Evolutionary conservation across 164 flowering plant species (phyloP).

Genomic region (Amborella trichopoda): DNA sequence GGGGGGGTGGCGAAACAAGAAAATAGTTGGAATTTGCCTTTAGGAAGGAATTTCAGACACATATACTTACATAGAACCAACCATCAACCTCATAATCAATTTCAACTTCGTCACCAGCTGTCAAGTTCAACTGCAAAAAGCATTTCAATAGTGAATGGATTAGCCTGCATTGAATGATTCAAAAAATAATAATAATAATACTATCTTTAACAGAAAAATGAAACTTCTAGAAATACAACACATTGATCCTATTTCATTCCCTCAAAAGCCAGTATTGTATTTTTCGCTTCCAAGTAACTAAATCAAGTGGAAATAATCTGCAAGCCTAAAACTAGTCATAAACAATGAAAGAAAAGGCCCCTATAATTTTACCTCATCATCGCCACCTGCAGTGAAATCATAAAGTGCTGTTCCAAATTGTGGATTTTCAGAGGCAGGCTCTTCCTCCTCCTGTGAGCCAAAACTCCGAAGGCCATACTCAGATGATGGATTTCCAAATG

Average conservation of each 20-base stretch:
- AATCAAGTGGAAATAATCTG: too few species aligned
- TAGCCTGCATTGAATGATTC: too few species aligned
- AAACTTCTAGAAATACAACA: too few species aligned
- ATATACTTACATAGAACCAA: constrained; percentile 86
- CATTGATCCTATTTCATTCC: too few species aligned
- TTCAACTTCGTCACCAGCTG: constrained; percentile 91
- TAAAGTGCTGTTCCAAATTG: constrained; percentile 80
- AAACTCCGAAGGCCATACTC: constrained; percentile 52
- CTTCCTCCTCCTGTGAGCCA: constrained; percentile 52
- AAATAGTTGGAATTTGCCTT: neutral
- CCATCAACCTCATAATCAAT: constrained; percentile 98
- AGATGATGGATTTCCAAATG: constrained; percentile 84
- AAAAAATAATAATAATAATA: too few species aligned
- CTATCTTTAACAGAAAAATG: too few species aligned
- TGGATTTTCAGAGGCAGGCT: constrained; percentile 36
- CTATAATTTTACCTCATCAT: constrained; percentile 76
- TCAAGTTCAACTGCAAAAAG: constrained; percentile 75
- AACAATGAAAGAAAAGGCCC: too few species aligned
- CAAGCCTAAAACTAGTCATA: too few species aligned
- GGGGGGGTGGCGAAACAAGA: neutral
- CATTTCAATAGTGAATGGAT: too few species aligned
- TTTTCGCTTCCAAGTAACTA: too few species aligned
- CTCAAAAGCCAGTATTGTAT: too few species aligned
- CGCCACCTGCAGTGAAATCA: constrained; percentile 98
- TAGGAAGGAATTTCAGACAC: neutral